Conservation (phyloP, 163 green algal species). For the Picocystis sp. region DNA sequence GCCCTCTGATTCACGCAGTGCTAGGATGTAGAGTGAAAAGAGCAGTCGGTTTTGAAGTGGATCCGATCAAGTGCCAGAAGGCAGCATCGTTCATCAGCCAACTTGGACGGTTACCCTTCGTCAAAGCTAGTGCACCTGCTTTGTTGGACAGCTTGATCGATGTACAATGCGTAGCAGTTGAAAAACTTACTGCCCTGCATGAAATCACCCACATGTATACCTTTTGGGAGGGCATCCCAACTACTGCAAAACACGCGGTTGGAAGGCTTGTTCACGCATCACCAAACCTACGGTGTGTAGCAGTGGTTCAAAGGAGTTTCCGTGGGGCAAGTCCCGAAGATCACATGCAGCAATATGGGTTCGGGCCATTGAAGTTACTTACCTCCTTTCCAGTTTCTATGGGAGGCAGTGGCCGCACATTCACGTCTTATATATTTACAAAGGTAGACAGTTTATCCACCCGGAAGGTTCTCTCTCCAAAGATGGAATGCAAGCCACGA, state of each 20-base stretch:
- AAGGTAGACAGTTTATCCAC: no score
- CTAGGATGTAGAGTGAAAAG: slow-evolving; percentile 28
- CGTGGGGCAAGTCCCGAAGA: slow-evolving; percentile 26
- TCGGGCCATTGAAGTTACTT: slow-evolving; percentile 54
- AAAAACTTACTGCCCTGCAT: slow-evolving; percentile 40
- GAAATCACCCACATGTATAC: slow-evolving; percentile 73
- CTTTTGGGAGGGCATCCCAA: slow-evolving; percentile 89
- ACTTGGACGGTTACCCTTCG: slow-evolving; percentile 15
- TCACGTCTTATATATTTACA: slow-evolving; percentile 72
- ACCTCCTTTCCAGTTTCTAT: slow-evolving; percentile 63
- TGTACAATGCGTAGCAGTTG: slow-evolving; percentile 34
- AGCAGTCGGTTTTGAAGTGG: slow-evolving; percentile 63
- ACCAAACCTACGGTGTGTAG: slow-evolving; percentile 42
- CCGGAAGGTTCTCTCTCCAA: no score
- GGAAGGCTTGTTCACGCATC: slow-evolving; percentile 50
- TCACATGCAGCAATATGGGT: slow-evolving; percentile 56
- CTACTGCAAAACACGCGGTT: slow-evolving; percentile 47
- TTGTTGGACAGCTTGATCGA: slow-evolving; percentile 6
- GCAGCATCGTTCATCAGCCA: slow-evolving; percentile 48
- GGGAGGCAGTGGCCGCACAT: slow-evolving; percentile 65
- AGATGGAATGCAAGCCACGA: no score
- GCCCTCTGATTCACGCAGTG: slow-evolving; percentile 72
- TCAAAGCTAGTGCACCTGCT: neutral
- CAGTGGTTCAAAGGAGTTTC: slow-evolving; percentile 73
- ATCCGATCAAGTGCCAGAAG: slow-evolving; percentile 76